Evolutionary conservation across 495 filamentous ascomycete genomes (phyloP), one percentile per base, ranked within the genome.

Genomic region (Aspergillus cavernicola): DNA sequence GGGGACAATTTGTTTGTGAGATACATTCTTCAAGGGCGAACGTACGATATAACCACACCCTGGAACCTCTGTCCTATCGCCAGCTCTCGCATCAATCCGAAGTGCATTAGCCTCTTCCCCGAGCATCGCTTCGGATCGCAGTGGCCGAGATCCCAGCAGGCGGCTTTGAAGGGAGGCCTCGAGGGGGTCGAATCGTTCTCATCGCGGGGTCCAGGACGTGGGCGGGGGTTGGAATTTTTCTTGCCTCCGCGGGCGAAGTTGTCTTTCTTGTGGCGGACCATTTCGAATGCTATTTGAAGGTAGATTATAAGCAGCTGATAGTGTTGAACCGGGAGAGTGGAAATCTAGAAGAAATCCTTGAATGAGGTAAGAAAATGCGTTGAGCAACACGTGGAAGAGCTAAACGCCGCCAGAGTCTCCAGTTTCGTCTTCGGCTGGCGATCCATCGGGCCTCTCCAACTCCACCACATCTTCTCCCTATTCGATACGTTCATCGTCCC

Each of bases 41-140:
- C 75, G 53, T 73, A 86, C 80, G 88, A 92, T 66, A 98, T 86
- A 53, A 98, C 86, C 43, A 98, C 87, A 46, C 93, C 93, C 29
- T 85, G 78, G 64, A 90, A 90, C 59, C 89, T 89, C 69, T 96
- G 91, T 26, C 95, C 93, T 26, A 97, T 79, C 60, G 88, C 83
- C 39, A 98, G 83, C 68, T 95, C 88, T 51, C 93, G 84, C 92
- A 98, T 96, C 49, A 97, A 69, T 1, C 92, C 92, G 24, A 95
- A 80, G 59, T 87, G 82, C 78, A 97, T 95, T 32, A 98, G 78
- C 48, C 87, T 82, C 74, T 98, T 97, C 12, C 93, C 93, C 0
- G 92, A 97, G 68, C 93, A 98, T 60, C 95, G 78, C 68, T 97
- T 97, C 7, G 92, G 91, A 67, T 98, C 93, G 73, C 93, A 98